Evolutionary conservation across 163 green algal genomes (phyloP).

Genomic region (Coccomyxa subellipsoidea): DNA sequence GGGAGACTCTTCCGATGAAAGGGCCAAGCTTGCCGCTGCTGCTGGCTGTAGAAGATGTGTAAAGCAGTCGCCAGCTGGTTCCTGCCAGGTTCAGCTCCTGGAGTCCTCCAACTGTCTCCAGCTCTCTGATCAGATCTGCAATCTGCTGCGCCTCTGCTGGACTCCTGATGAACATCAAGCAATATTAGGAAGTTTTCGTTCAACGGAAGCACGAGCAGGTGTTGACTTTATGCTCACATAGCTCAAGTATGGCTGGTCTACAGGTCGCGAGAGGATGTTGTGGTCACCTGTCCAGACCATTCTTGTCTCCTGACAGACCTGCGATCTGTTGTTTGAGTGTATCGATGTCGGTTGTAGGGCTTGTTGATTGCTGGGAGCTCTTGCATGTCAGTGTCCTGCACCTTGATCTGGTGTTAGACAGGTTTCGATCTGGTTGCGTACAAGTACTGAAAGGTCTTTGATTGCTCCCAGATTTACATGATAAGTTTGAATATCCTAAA

Average conservation of each 20-base stretch:
- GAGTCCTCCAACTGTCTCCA: background rate
- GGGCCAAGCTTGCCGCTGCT: slow-evolving; percentile 20
- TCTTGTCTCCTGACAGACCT: background rate
- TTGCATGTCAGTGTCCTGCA: background rate
- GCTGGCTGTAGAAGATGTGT: slow-evolving; percentile 12
- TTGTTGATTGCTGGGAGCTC: background rate
- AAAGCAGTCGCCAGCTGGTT: slow-evolving; percentile 23
- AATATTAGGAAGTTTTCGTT: too few relatives aligned
- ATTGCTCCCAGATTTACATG: too few relatives aligned
- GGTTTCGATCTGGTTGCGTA: background rate
- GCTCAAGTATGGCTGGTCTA: background rate
- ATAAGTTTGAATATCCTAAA: too few relatives aligned
- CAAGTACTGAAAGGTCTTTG: background rate
- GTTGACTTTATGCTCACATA: background rate
- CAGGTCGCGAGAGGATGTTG: too few relatives aligned
- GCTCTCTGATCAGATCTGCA: background rate
- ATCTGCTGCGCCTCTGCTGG: background rate
- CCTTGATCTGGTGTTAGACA: background rate
- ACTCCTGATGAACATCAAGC: background rate
- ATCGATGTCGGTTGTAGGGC: background rate
- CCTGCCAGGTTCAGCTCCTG: slow-evolving; percentile 12
- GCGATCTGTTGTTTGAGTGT: slow-evolving; percentile 16
- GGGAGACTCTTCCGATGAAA: slow-evolving; percentile 21
- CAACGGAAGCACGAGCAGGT: background rate
- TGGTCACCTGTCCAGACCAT: background rate